A percentile compares a stretch with the other conserved stretches of the same genome.
phyloP scores from a whole-genome alignment of 352 stramenopile genomes.

The Pythium aquatile region DNA sequence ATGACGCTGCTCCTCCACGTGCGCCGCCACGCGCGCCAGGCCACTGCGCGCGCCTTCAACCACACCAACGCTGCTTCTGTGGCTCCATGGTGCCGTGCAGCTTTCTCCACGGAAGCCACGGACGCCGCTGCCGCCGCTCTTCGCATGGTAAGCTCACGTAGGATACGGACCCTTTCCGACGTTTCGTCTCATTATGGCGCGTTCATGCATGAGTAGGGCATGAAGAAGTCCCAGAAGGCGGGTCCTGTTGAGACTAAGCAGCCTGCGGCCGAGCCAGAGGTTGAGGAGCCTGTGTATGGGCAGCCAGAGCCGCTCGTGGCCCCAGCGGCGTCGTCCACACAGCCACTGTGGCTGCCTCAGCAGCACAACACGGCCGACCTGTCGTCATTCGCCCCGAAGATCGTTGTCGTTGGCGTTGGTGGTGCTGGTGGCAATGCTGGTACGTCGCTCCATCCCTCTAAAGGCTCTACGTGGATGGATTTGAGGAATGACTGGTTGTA shows the following conservation, averaged over 20 bases:
- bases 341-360: constrained; percentile 77
- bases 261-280: constrained; percentile 9
- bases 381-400: constrained; percentile 79
- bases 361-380: constrained; percentile 59
- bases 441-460: constrained; percentile 10
- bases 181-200: not conserved
- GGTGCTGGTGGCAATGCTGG: constrained; percentile 87
- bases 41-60: constrained; percentile 11
- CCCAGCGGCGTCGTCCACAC: constrained; percentile 48
- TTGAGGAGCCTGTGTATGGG: constrained; percentile 4
- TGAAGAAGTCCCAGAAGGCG: constrained; percentile 52
- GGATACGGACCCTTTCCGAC: not conserved
- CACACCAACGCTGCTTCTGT: not conserved
- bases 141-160: constrained; percentile 52
- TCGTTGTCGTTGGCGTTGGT: constrained; percentile 85
- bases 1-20: constrained; percentile 42
- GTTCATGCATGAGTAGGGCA: constrained; percentile 28
- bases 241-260: constrained; percentile 8
- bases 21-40: constrained; percentile 31
- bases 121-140: constrained; percentile 67
- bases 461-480: not conserved
- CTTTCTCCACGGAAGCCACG: constrained; percentile 67
- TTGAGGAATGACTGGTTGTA: not conserved
- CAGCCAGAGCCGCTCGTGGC: constrained; percentile 41
- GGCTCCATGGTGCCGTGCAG: constrained; percentile 15